These are phyloP conservation scores for Beta corolliflora DNA, from an alignment of 179 eudicot genomes.

Conservation along the genomic window DNA sequence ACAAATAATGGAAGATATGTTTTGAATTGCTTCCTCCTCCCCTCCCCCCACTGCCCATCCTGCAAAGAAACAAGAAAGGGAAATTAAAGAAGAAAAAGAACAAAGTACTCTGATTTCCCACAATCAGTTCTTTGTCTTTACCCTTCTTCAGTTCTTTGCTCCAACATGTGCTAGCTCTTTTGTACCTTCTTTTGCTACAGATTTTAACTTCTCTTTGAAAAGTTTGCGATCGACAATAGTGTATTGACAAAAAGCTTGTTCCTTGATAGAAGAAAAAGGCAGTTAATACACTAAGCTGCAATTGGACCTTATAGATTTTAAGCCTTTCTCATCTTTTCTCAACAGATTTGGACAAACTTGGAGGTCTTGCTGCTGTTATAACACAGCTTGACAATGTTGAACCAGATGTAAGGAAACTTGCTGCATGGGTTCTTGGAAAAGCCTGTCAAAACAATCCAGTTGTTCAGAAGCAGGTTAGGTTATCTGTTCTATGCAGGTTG, in stretches of 20 bases:
- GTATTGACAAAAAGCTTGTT: background rate
- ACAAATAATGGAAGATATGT: background rate
- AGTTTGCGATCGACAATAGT: background rate
- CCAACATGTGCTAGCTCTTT: background rate
- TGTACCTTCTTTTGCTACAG: background rate
- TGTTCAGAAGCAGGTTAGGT: slow-evolving; percentile 82
- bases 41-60: too few species aligned
- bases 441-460: slow-evolving; percentile 85
- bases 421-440: slow-evolving; percentile 91
- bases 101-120: background rate
- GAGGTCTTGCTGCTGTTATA: slow-evolving; percentile 71
- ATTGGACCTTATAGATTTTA: background rate
- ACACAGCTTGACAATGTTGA: slow-evolving; percentile 58
- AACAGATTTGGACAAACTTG: slow-evolving; percentile 82
- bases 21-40: background rate
- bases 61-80: too few species aligned
- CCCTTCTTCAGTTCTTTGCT: background rate
- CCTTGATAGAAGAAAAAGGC: background rate
- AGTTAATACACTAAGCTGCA: background rate
- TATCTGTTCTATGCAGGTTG: background rate
- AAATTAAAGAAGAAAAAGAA: too few species aligned
- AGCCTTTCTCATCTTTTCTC: background rate
- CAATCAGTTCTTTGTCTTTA: background rate
- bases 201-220: background rate
- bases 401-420: slow-evolving; percentile 61